Evolutionary conservation across 345 rosid genomes (phyloP).

Genomic region (Iberis pinnata): DNA sequence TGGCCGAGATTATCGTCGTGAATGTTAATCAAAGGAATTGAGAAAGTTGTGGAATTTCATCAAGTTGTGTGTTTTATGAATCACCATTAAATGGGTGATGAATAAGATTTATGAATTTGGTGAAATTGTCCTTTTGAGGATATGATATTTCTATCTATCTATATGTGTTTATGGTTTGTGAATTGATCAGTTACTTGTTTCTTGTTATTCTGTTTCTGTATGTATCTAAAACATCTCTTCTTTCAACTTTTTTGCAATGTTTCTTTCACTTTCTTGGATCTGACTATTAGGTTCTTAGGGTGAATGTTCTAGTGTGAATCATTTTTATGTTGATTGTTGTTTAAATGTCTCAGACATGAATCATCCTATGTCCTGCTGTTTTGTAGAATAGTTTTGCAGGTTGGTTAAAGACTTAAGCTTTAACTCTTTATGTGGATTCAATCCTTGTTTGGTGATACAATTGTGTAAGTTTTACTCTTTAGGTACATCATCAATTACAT

Average conservation of each 20-base stretch:
- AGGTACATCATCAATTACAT: constrained; percentile 8
- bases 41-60: constrained; percentile 16
- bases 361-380: no score
- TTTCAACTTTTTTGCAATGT: background rate
- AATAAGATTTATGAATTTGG: constrained; percentile 6
- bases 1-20: constrained; percentile 34
- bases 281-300: constrained; percentile 6
- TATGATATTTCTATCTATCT: constrained; percentile 14
- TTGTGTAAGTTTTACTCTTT: constrained; percentile 16
- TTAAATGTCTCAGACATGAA: constrained; percentile 9
- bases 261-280: constrained; percentile 5
- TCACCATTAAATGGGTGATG: constrained; percentile 14
- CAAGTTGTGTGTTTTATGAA: constrained; percentile 17
- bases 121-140: constrained; percentile 1
- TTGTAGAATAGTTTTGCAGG: constrained; percentile 14
- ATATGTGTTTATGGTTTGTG: constrained; percentile 19
- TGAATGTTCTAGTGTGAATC: no score
- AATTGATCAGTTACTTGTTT: constrained; percentile 8
- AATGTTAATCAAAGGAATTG: constrained; percentile 24
- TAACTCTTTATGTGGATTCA: constrained; percentile 2
- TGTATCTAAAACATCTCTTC: constrained; percentile 11
- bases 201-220: constrained; percentile 11
- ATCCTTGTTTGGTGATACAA: background rate
- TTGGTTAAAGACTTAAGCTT: background rate
- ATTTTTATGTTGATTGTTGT: no score